A percentile compares a stretch with the other conserved stretches of the same genome.
These are phyloP conservation scores for Pilasporangium apinafurcum DNA, from an alignment of 352 stramenopile species.

Conservation along the genomic window DNA sequence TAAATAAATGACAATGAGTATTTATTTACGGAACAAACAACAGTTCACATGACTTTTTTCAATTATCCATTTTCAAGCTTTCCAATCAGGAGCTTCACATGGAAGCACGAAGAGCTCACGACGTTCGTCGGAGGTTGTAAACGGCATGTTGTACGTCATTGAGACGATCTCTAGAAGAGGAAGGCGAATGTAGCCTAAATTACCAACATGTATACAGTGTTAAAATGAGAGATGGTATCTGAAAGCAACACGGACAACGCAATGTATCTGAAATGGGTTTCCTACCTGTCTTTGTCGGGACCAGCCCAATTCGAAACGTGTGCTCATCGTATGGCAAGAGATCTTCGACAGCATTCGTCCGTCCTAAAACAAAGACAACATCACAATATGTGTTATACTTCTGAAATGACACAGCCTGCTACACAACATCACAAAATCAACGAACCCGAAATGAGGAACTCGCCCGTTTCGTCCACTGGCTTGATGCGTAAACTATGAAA, in stretches of 20 bases:
- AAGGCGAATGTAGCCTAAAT: constrained; percentile 54
- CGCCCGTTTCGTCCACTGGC: constrained; percentile 51
- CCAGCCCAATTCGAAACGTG: constrained; percentile 52
- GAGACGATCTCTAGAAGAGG: constrained; percentile 75
- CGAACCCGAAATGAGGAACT: constrained; percentile 72
- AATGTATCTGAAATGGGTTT: no score
- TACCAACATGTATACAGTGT: constrained; percentile 4
- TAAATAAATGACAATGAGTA: no score
- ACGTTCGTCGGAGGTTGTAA: constrained; percentile 61
- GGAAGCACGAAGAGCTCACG: constrained; percentile 75
- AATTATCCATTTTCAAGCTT: no score
- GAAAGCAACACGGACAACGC: neutral
- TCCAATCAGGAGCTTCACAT: constrained; percentile 48
- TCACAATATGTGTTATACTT: neutral
- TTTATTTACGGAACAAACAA: no score
- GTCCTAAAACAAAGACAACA: constrained; percentile 17
- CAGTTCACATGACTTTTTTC: no score
- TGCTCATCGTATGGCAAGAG: constrained; percentile 66
- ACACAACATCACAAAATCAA: neutral
- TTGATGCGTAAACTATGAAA: constrained; percentile 72
- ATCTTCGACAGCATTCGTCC: constrained; percentile 69
- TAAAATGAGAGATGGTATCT: constrained; percentile 1
- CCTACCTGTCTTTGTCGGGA: constrained; percentile 77
- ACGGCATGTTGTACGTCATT: constrained; percentile 56
- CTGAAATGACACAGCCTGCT: neutral